Evolutionary conservation across 1,284 basidiomycete species (phyloP).

Genomic region (Trichosporon sp.): DNA sequence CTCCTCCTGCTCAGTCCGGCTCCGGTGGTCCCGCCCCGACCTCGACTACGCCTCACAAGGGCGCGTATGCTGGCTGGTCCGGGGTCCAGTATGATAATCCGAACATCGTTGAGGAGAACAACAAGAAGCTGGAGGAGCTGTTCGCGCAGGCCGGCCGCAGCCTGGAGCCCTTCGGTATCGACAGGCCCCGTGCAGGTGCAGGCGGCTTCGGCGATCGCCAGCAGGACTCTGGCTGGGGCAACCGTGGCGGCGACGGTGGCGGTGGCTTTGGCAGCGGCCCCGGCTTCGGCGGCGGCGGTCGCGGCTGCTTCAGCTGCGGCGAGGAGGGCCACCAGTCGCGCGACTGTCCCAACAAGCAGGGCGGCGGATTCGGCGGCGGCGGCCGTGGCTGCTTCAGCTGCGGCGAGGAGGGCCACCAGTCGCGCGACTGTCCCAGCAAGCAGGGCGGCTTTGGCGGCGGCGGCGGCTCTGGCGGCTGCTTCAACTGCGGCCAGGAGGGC

Average conservation of each 20-base stretch:
- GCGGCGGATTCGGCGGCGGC: not conserved
- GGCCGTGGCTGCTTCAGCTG: conserved; percentile 13
- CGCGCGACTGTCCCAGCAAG: conserved; percentile 8
- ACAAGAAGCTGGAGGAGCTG: conserved; percentile 5
- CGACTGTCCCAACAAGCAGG: conserved; percentile 5
- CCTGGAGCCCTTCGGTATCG: conserved; percentile 6
- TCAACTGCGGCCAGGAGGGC: conserved; percentile 16
- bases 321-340: conserved; percentile 10
- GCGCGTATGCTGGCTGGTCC: not conserved
- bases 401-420: conserved; percentile 8
- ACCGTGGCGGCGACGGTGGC: not conserved
- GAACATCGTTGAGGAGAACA: not conserved
- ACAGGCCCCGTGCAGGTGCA: not conserved
- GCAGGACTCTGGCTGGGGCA: conserved; percentile 10
- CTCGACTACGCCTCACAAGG: not conserved
- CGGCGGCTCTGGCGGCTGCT: conserved; percentile 9
- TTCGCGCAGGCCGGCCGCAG: not conserved
- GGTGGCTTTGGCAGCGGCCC: conserved; percentile 1
- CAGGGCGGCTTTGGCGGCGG: not conserved
- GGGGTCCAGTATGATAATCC: not conserved
- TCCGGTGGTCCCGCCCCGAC: not conserved
- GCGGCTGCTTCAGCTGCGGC: conserved; percentile 13
- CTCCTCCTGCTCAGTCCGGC: not conserved
- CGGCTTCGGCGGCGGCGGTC: conserved; percentile 11
- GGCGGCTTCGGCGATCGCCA: not conserved